Percentiles rank a stretch among this genome's conserved stretches.
phyloP scores from a whole-genome alignment of 495 filamentous ascomycete species.

The Aspergillus asperescens region DNA sequence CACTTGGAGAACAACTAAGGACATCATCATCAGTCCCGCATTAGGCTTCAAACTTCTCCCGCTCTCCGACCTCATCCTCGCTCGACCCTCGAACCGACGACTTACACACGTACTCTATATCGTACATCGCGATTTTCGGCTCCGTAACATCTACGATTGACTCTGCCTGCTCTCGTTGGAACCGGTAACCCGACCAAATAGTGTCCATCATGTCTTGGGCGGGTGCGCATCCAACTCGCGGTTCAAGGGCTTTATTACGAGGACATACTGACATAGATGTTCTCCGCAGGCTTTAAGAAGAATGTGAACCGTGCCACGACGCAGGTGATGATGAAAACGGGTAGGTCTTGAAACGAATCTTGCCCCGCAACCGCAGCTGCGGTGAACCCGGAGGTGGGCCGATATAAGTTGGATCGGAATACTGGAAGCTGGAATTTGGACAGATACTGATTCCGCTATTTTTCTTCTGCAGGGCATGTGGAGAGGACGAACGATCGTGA shows the following conservation, averaged over 20 bases:
- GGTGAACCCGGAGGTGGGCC: constrained; percentile 1
- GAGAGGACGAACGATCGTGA: constrained; percentile 97
- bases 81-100: not conserved
- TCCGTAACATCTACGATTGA: not conserved
- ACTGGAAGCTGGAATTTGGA: constrained; percentile 7
- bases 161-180: not conserved
- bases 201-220: constrained; percentile 58
- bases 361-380: constrained; percentile 7
- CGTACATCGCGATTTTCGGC: not conserved
- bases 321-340: constrained; percentile 99
- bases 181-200: not conserved
- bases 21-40: constrained; percentile 16
- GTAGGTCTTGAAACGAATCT: constrained; percentile 39
- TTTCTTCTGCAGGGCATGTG: constrained; percentile 66
- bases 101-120: not conserved
- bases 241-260: not conserved
- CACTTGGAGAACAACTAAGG: not conserved
- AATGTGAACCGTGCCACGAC: constrained; percentile 98
- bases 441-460: constrained; percentile 14
- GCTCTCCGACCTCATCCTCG: not conserved
- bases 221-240: constrained; percentile 36
- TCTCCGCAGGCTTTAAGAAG: constrained; percentile 83
- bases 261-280: constrained; percentile 6
- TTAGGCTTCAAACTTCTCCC: constrained; percentile 17
- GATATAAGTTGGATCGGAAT: not conserved